These are phyloP conservation scores for Picocystis sp. DNA, from an alignment of 163 green algal genomes.

Conservation along the genomic window DNA sequence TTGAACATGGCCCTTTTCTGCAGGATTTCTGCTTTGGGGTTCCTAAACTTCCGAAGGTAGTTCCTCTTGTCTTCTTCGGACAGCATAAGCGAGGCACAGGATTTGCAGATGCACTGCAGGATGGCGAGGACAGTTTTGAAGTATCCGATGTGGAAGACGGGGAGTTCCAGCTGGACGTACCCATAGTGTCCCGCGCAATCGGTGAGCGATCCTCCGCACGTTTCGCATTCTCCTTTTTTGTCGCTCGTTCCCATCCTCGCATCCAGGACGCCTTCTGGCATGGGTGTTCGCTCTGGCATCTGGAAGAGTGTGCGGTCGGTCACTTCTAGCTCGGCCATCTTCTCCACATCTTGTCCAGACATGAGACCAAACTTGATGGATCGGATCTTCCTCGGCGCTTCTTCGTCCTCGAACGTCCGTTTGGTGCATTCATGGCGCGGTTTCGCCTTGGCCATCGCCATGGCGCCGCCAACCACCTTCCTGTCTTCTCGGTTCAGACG, in stretches of 20 bases:
- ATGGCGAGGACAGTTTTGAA: slow-evolving; percentile 66
- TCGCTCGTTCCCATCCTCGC: slow-evolving; percentile 50
- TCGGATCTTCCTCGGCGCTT: too few relatives aligned
- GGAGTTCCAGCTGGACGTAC: slow-evolving; percentile 87
- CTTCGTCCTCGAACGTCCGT: too few relatives aligned
- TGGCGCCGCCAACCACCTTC: too few relatives aligned
- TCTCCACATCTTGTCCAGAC: slow-evolving; percentile 67
- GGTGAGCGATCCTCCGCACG: slow-evolving; percentile 69
- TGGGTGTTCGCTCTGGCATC: slow-evolving; percentile 63
- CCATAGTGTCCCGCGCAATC: slow-evolving; percentile 94
- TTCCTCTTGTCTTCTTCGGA: slow-evolving; percentile 42
- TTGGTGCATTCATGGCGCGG: too few relatives aligned
- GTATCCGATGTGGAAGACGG: slow-evolving; percentile 96
- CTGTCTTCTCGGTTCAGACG: too few relatives aligned
- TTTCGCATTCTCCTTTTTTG: slow-evolving; percentile 74
- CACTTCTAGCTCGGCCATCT: slow-evolving; percentile 63
- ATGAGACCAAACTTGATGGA: slow-evolving; percentile 69
- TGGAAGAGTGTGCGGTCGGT: slow-evolving; percentile 72
- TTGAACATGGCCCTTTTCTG: slow-evolving; percentile 54
- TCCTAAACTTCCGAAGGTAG: slow-evolving; percentile 53
- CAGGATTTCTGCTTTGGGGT: slow-evolving; percentile 50
- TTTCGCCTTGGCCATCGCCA: too few relatives aligned
- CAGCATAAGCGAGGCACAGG: slow-evolving; percentile 74
- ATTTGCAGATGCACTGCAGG: slow-evolving; percentile 97
- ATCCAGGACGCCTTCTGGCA: slow-evolving; percentile 72